Evolutionary conservation across 140 eudicot species (phyloP).

Genomic region (Senecio squalidus): DNA sequence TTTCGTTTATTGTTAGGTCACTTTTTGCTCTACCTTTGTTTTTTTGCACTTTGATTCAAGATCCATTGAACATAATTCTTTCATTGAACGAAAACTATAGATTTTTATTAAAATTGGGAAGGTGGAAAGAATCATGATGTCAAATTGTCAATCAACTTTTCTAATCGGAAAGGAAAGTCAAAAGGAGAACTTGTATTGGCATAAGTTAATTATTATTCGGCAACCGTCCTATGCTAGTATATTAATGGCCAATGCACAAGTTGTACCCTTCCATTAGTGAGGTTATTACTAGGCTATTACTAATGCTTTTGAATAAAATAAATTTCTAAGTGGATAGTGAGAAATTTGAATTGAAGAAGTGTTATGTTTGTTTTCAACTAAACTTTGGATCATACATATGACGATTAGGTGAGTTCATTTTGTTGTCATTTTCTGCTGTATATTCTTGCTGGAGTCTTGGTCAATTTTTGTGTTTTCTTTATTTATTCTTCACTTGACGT

Average conservation of each 20-base stretch:
- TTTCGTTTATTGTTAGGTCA: background rate
- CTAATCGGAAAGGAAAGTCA: constrained; percentile 9
- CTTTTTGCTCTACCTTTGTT: background rate
- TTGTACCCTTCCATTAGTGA: background rate
- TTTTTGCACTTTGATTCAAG: background rate
- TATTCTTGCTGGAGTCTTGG: constrained; percentile 12
- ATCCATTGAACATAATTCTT: constrained; percentile 11
- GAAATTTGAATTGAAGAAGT: background rate
- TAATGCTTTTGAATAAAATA: constrained; percentile 4
- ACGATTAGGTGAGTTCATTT: background rate
- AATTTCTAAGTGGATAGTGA: constrained; percentile 8
- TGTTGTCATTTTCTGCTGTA: constrained; percentile 1
- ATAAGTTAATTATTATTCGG: background rate
- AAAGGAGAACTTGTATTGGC: background rate
- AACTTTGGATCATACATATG: background rate
- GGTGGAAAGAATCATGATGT: constrained; percentile 4
- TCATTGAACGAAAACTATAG: background rate
- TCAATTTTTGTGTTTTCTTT: background rate
- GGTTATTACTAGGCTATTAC: background rate
- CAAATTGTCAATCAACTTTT: background rate
- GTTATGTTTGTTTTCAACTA: background rate
- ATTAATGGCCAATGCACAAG: constrained; percentile 3
- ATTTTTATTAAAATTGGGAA: background rate
- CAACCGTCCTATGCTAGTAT: constrained; percentile 1
- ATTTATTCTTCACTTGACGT: background rate